Evolutionary conservation across 768 basidiomycete genomes (phyloP).

Genomic region (Leccinum longicurvipes): DNA sequence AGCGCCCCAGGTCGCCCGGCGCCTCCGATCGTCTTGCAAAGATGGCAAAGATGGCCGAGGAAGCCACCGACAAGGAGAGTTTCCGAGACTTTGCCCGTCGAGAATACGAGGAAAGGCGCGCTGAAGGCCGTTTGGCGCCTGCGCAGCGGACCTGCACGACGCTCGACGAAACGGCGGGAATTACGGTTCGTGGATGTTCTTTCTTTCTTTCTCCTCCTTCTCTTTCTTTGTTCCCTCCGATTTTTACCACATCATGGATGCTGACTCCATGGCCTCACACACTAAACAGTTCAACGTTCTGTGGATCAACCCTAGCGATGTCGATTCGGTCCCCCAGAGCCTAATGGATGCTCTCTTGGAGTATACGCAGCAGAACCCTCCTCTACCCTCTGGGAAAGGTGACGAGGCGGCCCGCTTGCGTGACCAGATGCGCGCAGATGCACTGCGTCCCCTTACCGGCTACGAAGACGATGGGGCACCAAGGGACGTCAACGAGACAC

Average conservation of each 20-base stretch:
- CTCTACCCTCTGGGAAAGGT: conserved; percentile 4
- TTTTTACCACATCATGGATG: neutral
- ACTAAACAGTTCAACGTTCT: conserved; percentile 70
- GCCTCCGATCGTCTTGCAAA: conserved; percentile 65
- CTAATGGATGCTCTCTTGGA: conserved; percentile 55
- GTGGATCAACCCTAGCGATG: conserved; percentile 68
- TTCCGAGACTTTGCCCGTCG: conserved; percentile 70
- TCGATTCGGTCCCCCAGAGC: conserved; percentile 62
- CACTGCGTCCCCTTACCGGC: conserved; percentile 47
- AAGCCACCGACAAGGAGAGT: conserved; percentile 41
- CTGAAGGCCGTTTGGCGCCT: conserved; percentile 64
- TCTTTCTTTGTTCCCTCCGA: too few species aligned
- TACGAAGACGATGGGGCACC: conserved; percentile 35
- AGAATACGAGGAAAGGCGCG: conserved; percentile 74
- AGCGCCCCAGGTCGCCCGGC: conserved; percentile 65
- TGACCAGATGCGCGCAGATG: conserved; percentile 72
- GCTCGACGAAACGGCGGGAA: conserved; percentile 72
- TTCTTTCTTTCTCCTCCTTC: neutral
- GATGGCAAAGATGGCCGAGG: conserved; percentile 63
- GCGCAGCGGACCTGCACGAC: conserved; percentile 73
- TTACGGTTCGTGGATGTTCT: conserved; percentile 36
- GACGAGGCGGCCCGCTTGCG: conserved; percentile 50
- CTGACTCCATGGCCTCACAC: conserved; percentile 6
- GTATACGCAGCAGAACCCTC: conserved; percentile 31
- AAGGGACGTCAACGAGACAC: conserved; percentile 15